Evolutionary conservation across 192 early-diverging fungal species (phyloP), one percentile per base, ranked within the genome.

Genomic region (Coemansia javaensis): DNA sequence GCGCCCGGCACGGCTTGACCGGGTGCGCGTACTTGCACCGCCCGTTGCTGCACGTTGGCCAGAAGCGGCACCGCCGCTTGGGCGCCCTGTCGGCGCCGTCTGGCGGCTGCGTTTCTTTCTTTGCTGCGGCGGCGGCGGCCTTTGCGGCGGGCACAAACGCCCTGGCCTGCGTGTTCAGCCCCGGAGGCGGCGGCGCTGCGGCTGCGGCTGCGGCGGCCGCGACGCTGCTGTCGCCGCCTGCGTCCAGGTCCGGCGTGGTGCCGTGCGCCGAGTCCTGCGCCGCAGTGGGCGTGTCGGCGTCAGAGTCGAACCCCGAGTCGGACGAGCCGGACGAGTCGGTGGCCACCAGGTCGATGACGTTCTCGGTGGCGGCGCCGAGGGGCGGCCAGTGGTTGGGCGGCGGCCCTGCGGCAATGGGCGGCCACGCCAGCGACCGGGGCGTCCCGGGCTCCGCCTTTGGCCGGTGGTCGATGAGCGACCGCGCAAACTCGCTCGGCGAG

Each of bases 21-120:
- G 71, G 71, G 32, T 75, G 71, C 18, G 40, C 31, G 35, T 75
- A 75, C 53, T 75, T 75, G 71, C 71, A 75, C 36, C 59, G 63
- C 22, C 53, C 50, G 51, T 66, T 75, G 48, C 50, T 75, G 52
- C 71, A 75, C 30, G 45, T 60, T 5, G 71, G 71, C 71, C 71
- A 75, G 63, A 75, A 75, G 36, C 59, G 50, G 50, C 71, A 75
- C 40, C 71, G 53, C 34, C 59, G 60, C 41, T 56, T 64, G 34
- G 33, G 18, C 16, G 40, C 18, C 5, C 13, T 45, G 42, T 13
- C 7, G 44, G 41, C 27, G 12, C 25, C 12, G 37, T 20, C 24
- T 6, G 31, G 13, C 20, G 31, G 24, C 32, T 36, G 44, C 20
- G n/a, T n/a, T n/a, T n/a, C n/a, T n/a, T n/a, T n/a, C n/a, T n/a